A percentile compares a stretch with the other conserved stretches of the same genome.
These are phyloP conservation scores for Neoboletus magnificus DNA, from an alignment of 768 basidiomycete species.

Conservation along the genomic window DNA sequence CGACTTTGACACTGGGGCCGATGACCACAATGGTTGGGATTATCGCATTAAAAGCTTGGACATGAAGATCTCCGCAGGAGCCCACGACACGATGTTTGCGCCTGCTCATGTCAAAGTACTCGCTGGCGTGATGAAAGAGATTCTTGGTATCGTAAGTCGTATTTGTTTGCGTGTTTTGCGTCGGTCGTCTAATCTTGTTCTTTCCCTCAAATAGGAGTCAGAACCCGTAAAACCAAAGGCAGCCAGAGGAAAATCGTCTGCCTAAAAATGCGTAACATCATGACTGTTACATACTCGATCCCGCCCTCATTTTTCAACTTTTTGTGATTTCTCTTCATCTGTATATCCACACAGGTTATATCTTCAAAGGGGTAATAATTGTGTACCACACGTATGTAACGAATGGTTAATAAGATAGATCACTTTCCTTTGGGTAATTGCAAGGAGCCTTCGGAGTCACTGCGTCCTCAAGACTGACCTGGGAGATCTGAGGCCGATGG, in stretches of 20 bases:
- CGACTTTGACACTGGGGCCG: conserved; percentile 29
- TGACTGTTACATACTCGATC: background rate
- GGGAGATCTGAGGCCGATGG: background rate
- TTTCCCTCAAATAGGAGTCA: background rate
- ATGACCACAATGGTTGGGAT: conserved; percentile 33
- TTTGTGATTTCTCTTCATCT: background rate
- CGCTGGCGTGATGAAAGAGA: conserved; percentile 22
- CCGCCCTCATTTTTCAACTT: background rate
- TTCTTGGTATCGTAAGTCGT: conserved; percentile 13
- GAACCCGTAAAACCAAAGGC: background rate
- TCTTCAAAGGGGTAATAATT: background rate
- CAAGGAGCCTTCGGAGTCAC: no score
- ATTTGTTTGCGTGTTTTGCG: background rate
- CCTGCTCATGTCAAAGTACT: conserved; percentile 32
- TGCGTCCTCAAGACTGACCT: background rate
- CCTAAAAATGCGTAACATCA: background rate
- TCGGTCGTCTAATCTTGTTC: background rate
- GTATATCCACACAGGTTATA: background rate
- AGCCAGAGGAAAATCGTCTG: background rate
- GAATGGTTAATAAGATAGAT: background rate
- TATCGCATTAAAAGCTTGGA: conserved; percentile 24
- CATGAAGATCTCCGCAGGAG: conserved; percentile 26
- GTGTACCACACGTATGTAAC: background rate
- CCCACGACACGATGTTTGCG: conserved; percentile 33
- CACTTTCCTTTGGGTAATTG: background rate